phyloP scores from a whole-genome alignment of 208 protist genomes.

The Herpetomonas muscarum region DNA sequence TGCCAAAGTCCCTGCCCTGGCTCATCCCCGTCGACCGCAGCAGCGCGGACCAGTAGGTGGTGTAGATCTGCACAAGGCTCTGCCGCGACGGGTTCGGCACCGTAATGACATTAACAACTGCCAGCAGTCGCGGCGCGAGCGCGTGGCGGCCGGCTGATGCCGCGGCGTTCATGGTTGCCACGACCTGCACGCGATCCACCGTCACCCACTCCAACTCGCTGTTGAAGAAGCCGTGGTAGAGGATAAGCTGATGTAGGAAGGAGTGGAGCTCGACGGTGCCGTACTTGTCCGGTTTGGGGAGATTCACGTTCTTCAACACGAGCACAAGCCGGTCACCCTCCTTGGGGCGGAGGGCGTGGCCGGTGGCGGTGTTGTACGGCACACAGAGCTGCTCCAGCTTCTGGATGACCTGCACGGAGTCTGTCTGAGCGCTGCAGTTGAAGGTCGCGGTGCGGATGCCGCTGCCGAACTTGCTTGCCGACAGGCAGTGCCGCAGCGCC shows the following conservation, averaged over 20 bases:
- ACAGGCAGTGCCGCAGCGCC: slow-evolving; percentile 84
- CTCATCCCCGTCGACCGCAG: slow-evolving; percentile 51
- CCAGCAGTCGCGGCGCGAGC: slow-evolving; percentile 93
- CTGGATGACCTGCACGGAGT: slow-evolving; percentile 90
- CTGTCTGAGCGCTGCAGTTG: slow-evolving; percentile 96
- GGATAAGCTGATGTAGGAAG: slow-evolving; percentile 97
- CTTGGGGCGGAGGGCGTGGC: slow-evolving; percentile 92
- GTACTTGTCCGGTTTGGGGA: slow-evolving; percentile 98
- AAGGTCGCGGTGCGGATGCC: slow-evolving; percentile 75
- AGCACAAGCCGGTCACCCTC: slow-evolving; percentile 93
- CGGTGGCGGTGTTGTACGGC: slow-evolving; percentile 76
- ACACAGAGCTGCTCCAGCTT: slow-evolving; percentile 94
- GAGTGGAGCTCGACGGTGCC: slow-evolving; percentile 96
- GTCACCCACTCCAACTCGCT: slow-evolving; percentile 95
- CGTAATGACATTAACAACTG: slow-evolving; percentile 88
- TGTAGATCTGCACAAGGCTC: slow-evolving; percentile 91
- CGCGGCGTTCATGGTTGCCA: slow-evolving; percentile 93
- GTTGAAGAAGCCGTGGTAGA: slow-evolving; percentile 97
- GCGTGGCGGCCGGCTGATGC: slow-evolving; percentile 90
- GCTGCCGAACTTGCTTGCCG: neutral
- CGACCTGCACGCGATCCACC: slow-evolving; percentile 93
- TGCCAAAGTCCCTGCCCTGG: slow-evolving; percentile 64
- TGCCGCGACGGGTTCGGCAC: slow-evolving; percentile 89
- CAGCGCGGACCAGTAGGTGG: slow-evolving; percentile 81
- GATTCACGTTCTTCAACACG: slow-evolving; percentile 96